Evolutionary conservation across 768 basidiomycete genomes (phyloP).

Genomic region (Leccinum ochraceum): DNA sequence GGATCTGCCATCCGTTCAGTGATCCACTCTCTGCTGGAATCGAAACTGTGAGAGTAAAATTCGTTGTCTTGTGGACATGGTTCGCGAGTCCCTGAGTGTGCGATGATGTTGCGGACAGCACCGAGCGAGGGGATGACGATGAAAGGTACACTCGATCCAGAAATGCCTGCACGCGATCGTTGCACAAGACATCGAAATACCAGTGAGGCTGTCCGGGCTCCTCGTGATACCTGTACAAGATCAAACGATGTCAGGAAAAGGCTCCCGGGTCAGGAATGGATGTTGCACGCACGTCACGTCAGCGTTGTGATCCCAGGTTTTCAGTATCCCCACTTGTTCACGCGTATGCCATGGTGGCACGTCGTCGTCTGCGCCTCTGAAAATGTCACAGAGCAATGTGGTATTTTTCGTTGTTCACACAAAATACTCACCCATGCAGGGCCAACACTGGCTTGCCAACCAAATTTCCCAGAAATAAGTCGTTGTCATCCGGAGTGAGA

Average conservation of each 20-base stretch:
- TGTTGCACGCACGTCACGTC: conserved; percentile 50
- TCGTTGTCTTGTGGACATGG: background rate
- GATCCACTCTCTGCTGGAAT: conserved; percentile 69
- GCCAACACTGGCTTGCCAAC: conserved; percentile 68
- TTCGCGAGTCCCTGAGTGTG: background rate
- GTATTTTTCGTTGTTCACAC: background rate
- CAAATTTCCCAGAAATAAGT: conserved; percentile 80
- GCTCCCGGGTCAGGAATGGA: background rate
- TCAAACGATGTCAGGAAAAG: background rate
- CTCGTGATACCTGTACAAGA: conserved; percentile 56
- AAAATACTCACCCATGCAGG: conserved; percentile 67
- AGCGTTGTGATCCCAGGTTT: conserved; percentile 53
- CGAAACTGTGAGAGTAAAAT: conserved; percentile 74
- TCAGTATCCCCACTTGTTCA: conserved; percentile 60
- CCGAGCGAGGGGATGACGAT: background rate
- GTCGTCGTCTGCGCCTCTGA: conserved; percentile 77
- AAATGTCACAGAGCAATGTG: background rate
- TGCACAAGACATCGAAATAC: conserved; percentile 62
- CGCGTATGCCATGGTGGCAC: conserved; percentile 88
- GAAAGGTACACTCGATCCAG: conserved; percentile 39
- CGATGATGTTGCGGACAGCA: background rate
- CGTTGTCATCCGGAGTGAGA: conserved; percentile 84
- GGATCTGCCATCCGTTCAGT: conserved; percentile 69
- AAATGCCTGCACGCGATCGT: conserved; percentile 55
- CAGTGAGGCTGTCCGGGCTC: conserved; percentile 67